phyloP scores from a whole-genome alignment of 805 yeast genomes.

The Wickerhamomyces chaumierensis region DNA sequence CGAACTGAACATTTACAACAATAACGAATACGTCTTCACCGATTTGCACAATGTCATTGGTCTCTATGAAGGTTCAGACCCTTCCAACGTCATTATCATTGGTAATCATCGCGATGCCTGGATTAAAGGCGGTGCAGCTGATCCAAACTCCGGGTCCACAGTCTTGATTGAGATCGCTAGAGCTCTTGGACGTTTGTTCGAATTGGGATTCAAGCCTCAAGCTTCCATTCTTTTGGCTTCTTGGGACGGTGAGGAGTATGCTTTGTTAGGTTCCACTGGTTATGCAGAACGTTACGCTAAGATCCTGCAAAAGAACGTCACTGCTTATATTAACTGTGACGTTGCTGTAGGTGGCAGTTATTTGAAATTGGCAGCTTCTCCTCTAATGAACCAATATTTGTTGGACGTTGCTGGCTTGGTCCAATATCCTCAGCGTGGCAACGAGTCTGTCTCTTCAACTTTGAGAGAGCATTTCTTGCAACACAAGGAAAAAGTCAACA shows the following conservation, averaged over 20 bases:
- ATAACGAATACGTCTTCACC: constrained; percentile 49
- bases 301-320: constrained; percentile 35
- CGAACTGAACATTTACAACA: constrained; percentile 42
- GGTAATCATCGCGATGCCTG: constrained; percentile 80
- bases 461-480: constrained; percentile 20
- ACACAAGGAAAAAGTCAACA: no score
- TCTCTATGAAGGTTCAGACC: constrained; percentile 39
- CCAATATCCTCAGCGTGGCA: constrained; percentile 27
- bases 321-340: constrained; percentile 64
- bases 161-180: constrained; percentile 53
- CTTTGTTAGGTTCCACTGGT: constrained; percentile 64
- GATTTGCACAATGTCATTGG: constrained; percentile 59
- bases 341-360: constrained; percentile 47
- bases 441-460: constrained; percentile 3
- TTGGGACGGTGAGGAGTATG: constrained; percentile 84
- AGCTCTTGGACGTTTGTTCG: constrained; percentile 38
- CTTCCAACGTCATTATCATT: constrained; percentile 44
- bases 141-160: constrained; percentile 70
- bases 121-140: constrained; percentile 71
- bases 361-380: constrained; percentile 43
- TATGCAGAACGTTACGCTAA: constrained; percentile 55
- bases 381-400: constrained; percentile 40
- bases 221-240: constrained; percentile 57
- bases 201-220: constrained; percentile 54
- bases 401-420: constrained; percentile 32